Percentiles rank a stretch among this genome's conserved stretches.
Conservation (phyloP, 108 stramenopile species). For the Skeletonema tropicum region DNA sequence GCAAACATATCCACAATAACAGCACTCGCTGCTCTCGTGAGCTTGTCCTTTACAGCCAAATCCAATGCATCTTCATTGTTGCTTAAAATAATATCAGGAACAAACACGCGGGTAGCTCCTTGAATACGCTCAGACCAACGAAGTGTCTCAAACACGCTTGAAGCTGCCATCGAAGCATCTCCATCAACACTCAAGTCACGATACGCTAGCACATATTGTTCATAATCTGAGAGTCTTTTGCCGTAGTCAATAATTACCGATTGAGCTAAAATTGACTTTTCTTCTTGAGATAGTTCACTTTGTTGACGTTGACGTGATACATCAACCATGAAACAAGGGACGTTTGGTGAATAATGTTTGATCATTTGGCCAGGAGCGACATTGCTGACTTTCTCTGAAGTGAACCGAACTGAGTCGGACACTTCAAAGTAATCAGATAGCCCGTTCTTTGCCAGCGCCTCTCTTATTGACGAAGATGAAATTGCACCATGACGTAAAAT, state of each 20-base stretch:
- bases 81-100: slow-evolving; percentile 61
- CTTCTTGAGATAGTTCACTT: slow-evolving; percentile 28
- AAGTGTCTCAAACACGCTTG: slow-evolving; percentile 78
- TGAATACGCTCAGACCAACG: slow-evolving; percentile 88
- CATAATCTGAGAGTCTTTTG: slow-evolving; percentile 57
- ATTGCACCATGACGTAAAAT: slow-evolving; percentile 84
- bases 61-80: slow-evolving; percentile 57
- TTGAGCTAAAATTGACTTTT: slow-evolving; percentile 36
- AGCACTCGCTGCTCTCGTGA: slow-evolving; percentile 89
- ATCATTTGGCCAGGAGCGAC: slow-evolving; percentile 94
- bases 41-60: slow-evolving; percentile 79
- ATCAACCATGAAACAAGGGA: slow-evolving; percentile 78
- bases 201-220: slow-evolving; percentile 68
- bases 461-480: slow-evolving; percentile 53
- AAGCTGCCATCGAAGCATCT: slow-evolving; percentile 68
- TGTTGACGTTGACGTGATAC: slow-evolving; percentile 20
- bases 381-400: slow-evolving; percentile 58
- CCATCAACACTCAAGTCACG: slow-evolving; percentile 72
- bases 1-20: slow-evolving; percentile 57
- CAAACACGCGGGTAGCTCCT: slow-evolving; percentile 64
- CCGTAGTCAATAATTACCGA: slow-evolving; percentile 90
- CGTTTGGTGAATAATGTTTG: slow-evolving; percentile 96
- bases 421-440: slow-evolving; percentile 38
- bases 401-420: slow-evolving; percentile 50
- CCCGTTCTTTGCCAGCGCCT: slow-evolving; percentile 49